Evolutionary conservation across 345 rosid genomes (phyloP), one percentile per base, ranked within the genome.

Genomic region (Citrus inodora): DNA sequence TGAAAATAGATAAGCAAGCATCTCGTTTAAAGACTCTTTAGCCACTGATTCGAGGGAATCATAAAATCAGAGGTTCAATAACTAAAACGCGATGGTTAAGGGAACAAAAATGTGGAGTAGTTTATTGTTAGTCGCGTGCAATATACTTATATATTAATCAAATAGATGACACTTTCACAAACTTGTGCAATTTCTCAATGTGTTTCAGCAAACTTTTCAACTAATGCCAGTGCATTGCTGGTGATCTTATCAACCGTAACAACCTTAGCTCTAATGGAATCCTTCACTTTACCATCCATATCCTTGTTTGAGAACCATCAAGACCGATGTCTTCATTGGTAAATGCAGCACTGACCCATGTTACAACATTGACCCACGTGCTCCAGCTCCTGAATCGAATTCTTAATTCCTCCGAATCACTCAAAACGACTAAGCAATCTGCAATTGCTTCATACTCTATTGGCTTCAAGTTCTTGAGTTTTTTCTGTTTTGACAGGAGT

Each of bases 331-430:
- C 88, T 85, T 92, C 99, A 55, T 95, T 97, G 2, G 99, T 95
- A 65, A 95, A 81, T 38, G 98, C 97, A 10, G 99, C 98, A 85
- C 97, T 95, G 21, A 90, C 90, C 98, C 97, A 95, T 9, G 99
- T 95, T 87, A 93, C 91, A 19, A 88, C 89, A 76, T 93, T 95
- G 38, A 7, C 90, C 89, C 74, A 87, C 53, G 30, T 73, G 76
- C 32, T 25, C 13, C 33, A 28, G 9, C 17, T 28, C 37, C 67
- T 6, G 67, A 28, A 63, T 22, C 19, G 67, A 27, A 17, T 63
- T 14, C 3, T 17, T 28, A 63, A 63, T 7, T 63, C 17, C 21
- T 27, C 9, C 6, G 67, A 27, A 5, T 63, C 37, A 14, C 22
- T 28, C 67, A 14, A 10, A 7, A 4, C 4, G 21, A 14, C 19